Conservation (phyloP, 2,329 filamentous ascomycete species). For the Magnaporthiopsis rhizophila region DNA sequence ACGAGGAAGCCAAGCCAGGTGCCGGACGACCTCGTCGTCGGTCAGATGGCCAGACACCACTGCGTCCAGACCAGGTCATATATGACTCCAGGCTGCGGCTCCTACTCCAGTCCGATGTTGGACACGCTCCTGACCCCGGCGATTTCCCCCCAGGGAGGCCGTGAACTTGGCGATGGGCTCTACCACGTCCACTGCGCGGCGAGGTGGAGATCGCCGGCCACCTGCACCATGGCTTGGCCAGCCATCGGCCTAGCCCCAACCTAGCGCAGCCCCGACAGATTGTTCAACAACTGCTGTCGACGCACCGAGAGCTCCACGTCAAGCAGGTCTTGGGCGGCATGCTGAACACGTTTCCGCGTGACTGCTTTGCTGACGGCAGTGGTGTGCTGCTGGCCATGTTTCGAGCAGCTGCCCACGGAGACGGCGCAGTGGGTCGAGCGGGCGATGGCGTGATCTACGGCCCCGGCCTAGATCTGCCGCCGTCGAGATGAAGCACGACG, state of each 20-base stretch:
- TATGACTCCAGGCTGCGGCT: conserved; percentile 29
- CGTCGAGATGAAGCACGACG: conserved; percentile 82
- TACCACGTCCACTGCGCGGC: conserved; percentile 81
- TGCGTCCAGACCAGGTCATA: conserved; percentile 88
- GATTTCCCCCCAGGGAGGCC: conserved; percentile 44
- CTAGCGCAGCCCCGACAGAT: conserved; percentile 62
- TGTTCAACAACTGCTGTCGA: conserved; percentile 62
- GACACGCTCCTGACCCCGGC: conserved; percentile 56
- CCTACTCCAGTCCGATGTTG: conserved; percentile 71
- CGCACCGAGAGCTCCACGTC: conserved; percentile 69
- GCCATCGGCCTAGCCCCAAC: conserved; percentile 28
- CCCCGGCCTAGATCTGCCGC: conserved; percentile 50
- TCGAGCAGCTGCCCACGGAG: conserved; percentile 69
- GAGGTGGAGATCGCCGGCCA: no score
- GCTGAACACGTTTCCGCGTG: conserved; percentile 97
- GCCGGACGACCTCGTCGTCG: conserved; percentile 62
- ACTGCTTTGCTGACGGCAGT: conserved; percentile 91
- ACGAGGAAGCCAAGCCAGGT: conserved; percentile 32
- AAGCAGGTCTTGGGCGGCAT: conserved; percentile 91
- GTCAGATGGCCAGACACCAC: conserved; percentile 81
- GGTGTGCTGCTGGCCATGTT: conserved; percentile 87
- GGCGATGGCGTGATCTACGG: conserved; percentile 53
- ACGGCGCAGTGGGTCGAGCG: conserved; percentile 75
- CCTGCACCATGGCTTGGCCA: no score
- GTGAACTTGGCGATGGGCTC: conserved; percentile 84